Conservation (phyloP, 108 stramenopile genomes). For the Cyclotella kingstonii region DNA sequence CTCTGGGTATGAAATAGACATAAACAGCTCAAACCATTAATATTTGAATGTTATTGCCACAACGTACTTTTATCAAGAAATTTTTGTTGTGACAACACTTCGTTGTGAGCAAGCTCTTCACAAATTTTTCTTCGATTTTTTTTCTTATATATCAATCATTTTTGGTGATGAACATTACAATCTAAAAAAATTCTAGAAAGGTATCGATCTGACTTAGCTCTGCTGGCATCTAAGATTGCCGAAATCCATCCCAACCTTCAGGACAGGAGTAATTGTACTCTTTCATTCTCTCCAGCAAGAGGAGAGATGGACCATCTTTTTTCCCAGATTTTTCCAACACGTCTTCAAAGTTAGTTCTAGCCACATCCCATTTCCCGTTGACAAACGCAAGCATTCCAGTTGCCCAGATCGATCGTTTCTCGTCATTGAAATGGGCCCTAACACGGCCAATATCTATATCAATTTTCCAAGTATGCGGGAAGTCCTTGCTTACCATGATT, state of each 20-base stretch:
- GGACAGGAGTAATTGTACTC: slow-evolving; percentile 26
- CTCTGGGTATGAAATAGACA: too few relatives aligned
- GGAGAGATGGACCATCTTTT: slow-evolving; percentile 44
- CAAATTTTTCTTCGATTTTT: too few relatives aligned
- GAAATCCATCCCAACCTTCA: slow-evolving; percentile 35
- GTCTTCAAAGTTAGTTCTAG: slow-evolving; percentile 24
- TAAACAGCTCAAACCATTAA: neutral
- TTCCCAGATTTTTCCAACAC: slow-evolving; percentile 38
- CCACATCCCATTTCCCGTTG: slow-evolving; percentile 36
- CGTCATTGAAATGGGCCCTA: slow-evolving; percentile 29
- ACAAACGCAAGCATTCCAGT: slow-evolving; percentile 38
- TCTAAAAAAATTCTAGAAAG: too few relatives aligned
- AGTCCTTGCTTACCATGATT: slow-evolving; percentile 28
- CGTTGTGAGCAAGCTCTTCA: too few relatives aligned
- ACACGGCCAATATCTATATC: slow-evolving; percentile 41
- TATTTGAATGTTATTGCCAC: neutral
- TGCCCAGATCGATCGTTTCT: slow-evolving; percentile 25
- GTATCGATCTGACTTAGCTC: too few relatives aligned
- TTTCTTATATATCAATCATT: too few relatives aligned
- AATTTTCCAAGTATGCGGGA: slow-evolving; percentile 39
- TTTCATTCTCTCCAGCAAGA: slow-evolving; percentile 32
- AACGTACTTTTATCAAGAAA: neutral
- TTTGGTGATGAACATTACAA: too few relatives aligned
- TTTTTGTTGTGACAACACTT: neutral
- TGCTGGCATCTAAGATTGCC: slow-evolving; percentile 11